Evolutionary conservation across 768 basidiomycete species (phyloP), one percentile per base, ranked within the genome.

Genomic region (Mycena pura): DNA sequence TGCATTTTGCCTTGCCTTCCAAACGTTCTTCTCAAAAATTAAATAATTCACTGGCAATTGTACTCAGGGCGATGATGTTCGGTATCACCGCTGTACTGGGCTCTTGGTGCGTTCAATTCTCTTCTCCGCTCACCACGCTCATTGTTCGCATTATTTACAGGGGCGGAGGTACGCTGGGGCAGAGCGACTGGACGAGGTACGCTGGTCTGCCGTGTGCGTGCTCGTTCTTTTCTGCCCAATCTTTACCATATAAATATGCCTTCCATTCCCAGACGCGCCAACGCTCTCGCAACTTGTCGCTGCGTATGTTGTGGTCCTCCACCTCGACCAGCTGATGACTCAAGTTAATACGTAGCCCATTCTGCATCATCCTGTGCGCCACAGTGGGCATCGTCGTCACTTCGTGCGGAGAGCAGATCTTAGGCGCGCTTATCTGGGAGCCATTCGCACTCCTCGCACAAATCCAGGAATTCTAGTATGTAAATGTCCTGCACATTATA

Each of bases 381-480:
- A 49, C 57, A 15, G 53, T 66, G 34, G 64, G 66, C 36, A 65
- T 66, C 34, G 39, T 63, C 29, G 64, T 66, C 40, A 62, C 64
- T 45, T 59, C 56, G 29, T 63, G 60, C 44, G 52, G 41, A 25
- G 52, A 55, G 27, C 52, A 66, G 56, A 67, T 67, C 46, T 27
- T 66, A 24, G 66, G 66, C 22, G 50, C 38, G 32, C 27, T 67
- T 41, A 65, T 65, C 45, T 67, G 66, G 66, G 46, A 65, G 39
- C 66, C 66, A 28, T 62, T 67, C 38, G 31, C 51, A 36, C 59
- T 67, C 36, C 66, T 67, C 38, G 66, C 59, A 28, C 46, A 46
- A 43, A 60, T 67, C n/a, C 66, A 67, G 36, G 65, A 67, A 34
- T 63, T 60, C 48, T 67, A 67, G 58, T 65, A 43, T 50, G 61